Conservation (phyloP, 805 yeast species). For the Wickerhamomyces pijperi region DNA sequence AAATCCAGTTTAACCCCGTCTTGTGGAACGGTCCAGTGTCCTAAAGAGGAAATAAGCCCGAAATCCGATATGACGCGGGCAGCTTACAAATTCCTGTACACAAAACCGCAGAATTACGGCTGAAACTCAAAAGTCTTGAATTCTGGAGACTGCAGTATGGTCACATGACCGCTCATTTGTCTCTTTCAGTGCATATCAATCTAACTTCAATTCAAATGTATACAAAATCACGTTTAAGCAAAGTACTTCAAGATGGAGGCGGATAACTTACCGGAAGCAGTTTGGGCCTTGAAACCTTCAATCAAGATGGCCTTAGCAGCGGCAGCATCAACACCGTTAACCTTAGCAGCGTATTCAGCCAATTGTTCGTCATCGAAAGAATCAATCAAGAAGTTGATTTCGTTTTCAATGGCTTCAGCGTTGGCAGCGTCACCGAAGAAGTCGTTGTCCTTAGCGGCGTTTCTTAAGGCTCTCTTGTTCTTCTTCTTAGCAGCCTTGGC, state of each 20-base stretch:
- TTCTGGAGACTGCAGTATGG: too few relatives aligned
- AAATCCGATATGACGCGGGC: too few relatives aligned
- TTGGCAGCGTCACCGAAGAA: conserved; percentile 75
- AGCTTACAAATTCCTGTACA: too few relatives aligned
- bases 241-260: conserved; percentile 43
- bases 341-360: conserved; percentile 60
- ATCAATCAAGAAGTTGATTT: conserved; percentile 70
- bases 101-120: too few relatives aligned
- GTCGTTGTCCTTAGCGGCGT: conserved; percentile 67
- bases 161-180: too few relatives aligned
- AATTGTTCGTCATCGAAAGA: conserved; percentile 71
- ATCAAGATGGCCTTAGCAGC: conserved; percentile 48
- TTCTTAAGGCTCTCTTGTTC: conserved; percentile 83
- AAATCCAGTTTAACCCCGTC: too few relatives aligned
- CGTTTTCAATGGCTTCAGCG: conserved; percentile 62
- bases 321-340: conserved; percentile 35
- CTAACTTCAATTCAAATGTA: too few relatives aligned
- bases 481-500: conserved; percentile 89
- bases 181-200: too few relatives aligned
- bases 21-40: too few relatives aligned
- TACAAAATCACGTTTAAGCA: too few relatives aligned
- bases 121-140: too few relatives aligned
- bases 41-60: too few relatives aligned
- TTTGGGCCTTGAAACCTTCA: conserved; percentile 42
- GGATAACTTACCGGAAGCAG: conserved; percentile 43